Evolutionary conservation across 805 yeast species (phyloP).

Genomic region (Yamadazyma olivae): DNA sequence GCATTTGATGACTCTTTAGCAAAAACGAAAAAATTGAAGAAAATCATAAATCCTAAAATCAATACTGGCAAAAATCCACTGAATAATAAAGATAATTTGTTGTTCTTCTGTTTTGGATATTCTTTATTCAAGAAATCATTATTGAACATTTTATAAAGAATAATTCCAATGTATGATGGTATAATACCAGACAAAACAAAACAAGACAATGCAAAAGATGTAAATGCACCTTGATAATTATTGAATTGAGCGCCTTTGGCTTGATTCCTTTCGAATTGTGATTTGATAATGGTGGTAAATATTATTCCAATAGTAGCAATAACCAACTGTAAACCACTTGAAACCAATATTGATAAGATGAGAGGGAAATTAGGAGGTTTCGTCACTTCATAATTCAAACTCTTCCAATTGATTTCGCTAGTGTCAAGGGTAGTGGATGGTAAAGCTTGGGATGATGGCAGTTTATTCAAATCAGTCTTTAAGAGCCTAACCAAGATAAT

Average conservation of each 20-base stretch:
- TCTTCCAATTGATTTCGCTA: slow-evolving; percentile 44
- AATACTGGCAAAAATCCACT: slow-evolving; percentile 44
- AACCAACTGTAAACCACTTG: slow-evolving; percentile 73
- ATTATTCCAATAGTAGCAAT: slow-evolving; percentile 65
- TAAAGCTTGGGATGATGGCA: slow-evolving; percentile 6
- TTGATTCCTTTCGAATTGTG: slow-evolving; percentile 18
- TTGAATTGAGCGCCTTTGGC: slow-evolving; percentile 48
- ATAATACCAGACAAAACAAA: slow-evolving; percentile 70
- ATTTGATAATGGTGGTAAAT: slow-evolving; percentile 43
- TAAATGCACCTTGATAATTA: slow-evolving; percentile 61
- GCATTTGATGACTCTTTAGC: slow-evolving; percentile 72
- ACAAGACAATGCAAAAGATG: slow-evolving; percentile 52
- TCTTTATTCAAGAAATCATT: slow-evolving; percentile 30
- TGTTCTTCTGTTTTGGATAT: slow-evolving; percentile 13
- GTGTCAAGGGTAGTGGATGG: slow-evolving; percentile 10
- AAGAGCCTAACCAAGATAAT: slow-evolving; percentile 58
- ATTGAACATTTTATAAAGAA: slow-evolving; percentile 55
- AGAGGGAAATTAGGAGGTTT: slow-evolving; percentile 48
- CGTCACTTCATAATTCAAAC: slow-evolving; percentile 52
- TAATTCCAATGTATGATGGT: slow-evolving; percentile 71
- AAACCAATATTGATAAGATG: slow-evolving; percentile 53
- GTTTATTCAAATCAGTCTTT: slow-evolving; percentile 21
- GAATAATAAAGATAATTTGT: slow-evolving; percentile 23
- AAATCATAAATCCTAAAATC: slow-evolving; percentile 48
- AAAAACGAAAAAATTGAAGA: slow-evolving; percentile 71